phyloP scores from a whole-genome alignment of 805 yeast genomes.

The Wickerhamomyces chambardii region DNA sequence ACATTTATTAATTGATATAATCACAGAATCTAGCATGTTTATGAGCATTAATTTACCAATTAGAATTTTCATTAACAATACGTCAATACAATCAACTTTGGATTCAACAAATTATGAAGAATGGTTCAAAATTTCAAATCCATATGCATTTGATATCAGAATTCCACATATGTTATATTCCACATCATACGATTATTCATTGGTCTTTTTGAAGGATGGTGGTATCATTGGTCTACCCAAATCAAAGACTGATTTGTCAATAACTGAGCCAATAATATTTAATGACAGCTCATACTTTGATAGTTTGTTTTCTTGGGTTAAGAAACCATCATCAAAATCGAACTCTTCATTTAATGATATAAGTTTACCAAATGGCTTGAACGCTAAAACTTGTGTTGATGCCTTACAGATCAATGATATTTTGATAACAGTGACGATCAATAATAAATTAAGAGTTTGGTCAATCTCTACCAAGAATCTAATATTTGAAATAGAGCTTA shows the following conservation, averaged over 20 bases:
- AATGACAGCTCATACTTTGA: constrained; percentile 42
- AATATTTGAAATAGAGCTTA: constrained; percentile 11
- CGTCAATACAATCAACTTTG: constrained; percentile 4
- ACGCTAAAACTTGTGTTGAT: constrained; percentile 25
- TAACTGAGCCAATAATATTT: constrained; percentile 37
- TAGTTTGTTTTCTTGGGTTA: constrained; percentile 15
- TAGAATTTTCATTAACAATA: constrained; percentile 28
- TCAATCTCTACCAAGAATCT: constrained; percentile 27
- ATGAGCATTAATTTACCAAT: constrained; percentile 38
- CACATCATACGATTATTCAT: constrained; percentile 31
- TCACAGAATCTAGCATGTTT: constrained; percentile 42
- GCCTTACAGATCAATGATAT: constrained; percentile 16
- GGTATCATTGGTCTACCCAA: constrained; percentile 50
- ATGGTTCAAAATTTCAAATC: constrained; percentile 65
- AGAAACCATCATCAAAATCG: constrained; percentile 16
- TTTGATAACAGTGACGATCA: constrained; percentile 43
- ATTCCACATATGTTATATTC: constrained; percentile 45
- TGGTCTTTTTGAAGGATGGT: constrained; percentile 70
- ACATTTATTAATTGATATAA: constrained; percentile 40
- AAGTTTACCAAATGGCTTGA: constrained; percentile 14
- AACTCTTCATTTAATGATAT: constrained; percentile 6
- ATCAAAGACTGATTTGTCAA: constrained; percentile 9
- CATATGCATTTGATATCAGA: constrained; percentile 54
- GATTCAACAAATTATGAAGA: constrained; percentile 16
- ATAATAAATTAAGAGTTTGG: constrained; percentile 54